phyloP scores from a whole-genome alignment of 2,329 filamentous ascomycete genomes.

The Elsinoe necatrix region DNA sequence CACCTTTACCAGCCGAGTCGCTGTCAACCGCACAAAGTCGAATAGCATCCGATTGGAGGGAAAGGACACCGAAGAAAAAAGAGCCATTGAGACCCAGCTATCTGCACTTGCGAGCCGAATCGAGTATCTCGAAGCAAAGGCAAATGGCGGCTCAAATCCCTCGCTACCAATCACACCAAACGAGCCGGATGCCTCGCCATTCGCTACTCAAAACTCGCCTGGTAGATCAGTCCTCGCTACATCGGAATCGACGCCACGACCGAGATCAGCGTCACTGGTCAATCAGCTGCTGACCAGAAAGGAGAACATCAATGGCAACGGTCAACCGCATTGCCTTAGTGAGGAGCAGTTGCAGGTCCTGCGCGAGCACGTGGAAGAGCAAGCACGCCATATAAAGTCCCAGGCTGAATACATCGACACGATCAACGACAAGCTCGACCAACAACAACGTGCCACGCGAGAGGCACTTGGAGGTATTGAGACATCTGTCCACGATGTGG shows the following conservation, averaged over 20 bases:
- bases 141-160: constrained; percentile 42
- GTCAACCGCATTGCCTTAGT: constrained; percentile 49
- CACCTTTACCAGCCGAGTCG: constrained; percentile 38
- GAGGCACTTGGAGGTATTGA: constrained; percentile 71
- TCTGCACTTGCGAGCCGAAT: constrained; percentile 68
- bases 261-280: constrained; percentile 37
- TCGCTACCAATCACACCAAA: constrained; percentile 71
- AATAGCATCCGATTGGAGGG: constrained; percentile 66
- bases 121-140: constrained; percentile 72
- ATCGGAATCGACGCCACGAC: constrained; percentile 29
- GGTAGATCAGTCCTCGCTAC: background rate
- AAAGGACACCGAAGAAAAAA: constrained; percentile 64
- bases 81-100: constrained; percentile 72
- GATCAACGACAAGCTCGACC: constrained; percentile 74
- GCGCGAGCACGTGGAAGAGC: constrained; percentile 83
- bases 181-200: constrained; percentile 49
- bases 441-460: constrained; percentile 79
- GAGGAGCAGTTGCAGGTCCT: constrained; percentile 79
- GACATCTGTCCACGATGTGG: constrained; percentile 77
- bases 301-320: constrained; percentile 40
- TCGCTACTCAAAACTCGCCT: constrained; percentile 49
- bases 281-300: constrained; percentile 48
- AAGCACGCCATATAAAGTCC: constrained; percentile 82
- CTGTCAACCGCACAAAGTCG: constrained; percentile 43
- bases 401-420: constrained; percentile 79